Evolutionary conservation across 1,139 yeast genomes (phyloP), one percentile per base, ranked within the genome.

Genomic region (Yamadazyma spencermartinsiae): DNA sequence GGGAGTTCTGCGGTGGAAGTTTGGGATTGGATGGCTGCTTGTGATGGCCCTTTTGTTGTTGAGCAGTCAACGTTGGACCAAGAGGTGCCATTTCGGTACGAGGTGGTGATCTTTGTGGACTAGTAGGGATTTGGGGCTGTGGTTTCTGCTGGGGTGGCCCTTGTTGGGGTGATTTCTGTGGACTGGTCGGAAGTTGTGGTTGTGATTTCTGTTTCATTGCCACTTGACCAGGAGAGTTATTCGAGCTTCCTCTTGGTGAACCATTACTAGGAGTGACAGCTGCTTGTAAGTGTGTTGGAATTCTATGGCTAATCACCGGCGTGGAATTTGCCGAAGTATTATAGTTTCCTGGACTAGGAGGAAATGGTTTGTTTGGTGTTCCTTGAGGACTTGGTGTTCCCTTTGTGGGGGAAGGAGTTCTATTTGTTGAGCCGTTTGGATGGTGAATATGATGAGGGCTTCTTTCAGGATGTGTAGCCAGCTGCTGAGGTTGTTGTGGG

Each of bases 371-470:
- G 14, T 16, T 28, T 4, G 39, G 24, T 31, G 39, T 30, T 26
- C 29, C 33, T 11, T 33, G 38, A 17, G 38, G 38, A 26, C 24
- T 18, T 2, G 13, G 21, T 7, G 32, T 21, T 10, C 24, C 38
- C n/a, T 31, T 39, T 6, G 37, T 16, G 9, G 46, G 48, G 11
- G 48, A 44, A 4, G 48, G 48, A 2, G 48, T 44, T 27, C 48
- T 38, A 6, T 24, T 5, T 24, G 27, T 5, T 24, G 27, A 11
- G 4, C 27, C 27, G n/a, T 11, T 27, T 12, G 10, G 14, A 13
- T 27, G 33, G 4, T n/a, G 31, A 20, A 14, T n/a, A 27, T 17
- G 33, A 21, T 42, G 45, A 11, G 43, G 24, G 11, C 18, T 30
- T n/a, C 8, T 9, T 20, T 14, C 10, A 18, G 21, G 9, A n/a